A percentile compares a stretch with the other conserved stretches of the same genome.
Evolutionary conservation across 805 yeast genomes (phyloP).

Genomic region (Nakazawaea peltata): DNA sequence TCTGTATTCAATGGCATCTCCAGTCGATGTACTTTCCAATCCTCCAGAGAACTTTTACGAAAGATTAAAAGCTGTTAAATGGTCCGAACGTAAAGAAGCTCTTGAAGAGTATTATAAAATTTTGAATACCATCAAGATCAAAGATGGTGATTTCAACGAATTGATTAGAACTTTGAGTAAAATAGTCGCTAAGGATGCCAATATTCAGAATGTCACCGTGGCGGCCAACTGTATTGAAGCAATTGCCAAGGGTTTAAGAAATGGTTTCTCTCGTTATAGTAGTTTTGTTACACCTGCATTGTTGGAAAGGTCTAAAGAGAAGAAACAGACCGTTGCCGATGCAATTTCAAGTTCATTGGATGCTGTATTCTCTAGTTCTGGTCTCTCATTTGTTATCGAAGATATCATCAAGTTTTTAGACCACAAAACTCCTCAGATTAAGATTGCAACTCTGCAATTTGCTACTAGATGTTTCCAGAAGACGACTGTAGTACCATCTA

Average conservation of each 20-base stretch:
- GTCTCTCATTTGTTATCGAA: slow-evolving; percentile 49
- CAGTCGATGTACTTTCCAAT: slow-evolving; percentile 57
- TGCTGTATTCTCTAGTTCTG: slow-evolving; percentile 45
- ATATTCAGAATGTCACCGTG: slow-evolving; percentile 74
- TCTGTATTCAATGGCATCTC: slow-evolving; percentile 63
- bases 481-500: slow-evolving; percentile 39
- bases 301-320: slow-evolving; percentile 82
- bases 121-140: slow-evolving; percentile 45
- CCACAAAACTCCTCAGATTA: slow-evolving; percentile 80
- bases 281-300: slow-evolving; percentile 47
- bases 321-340: slow-evolving; percentile 69
- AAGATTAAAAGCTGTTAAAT: slow-evolving; percentile 53
- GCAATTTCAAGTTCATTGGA: slow-evolving; percentile 63
- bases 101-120: slow-evolving; percentile 54
- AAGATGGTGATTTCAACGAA: slow-evolving; percentile 55
- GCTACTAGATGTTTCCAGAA: slow-evolving; percentile 54
- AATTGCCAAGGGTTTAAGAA: slow-evolving; percentile 60
- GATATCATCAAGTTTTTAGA: slow-evolving; percentile 50
- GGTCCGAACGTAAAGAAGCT: slow-evolving; percentile 91
- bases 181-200: slow-evolving; percentile 72
- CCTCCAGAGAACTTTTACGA: slow-evolving; percentile 56
- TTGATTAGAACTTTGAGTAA: slow-evolving; percentile 59
- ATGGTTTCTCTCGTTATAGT: slow-evolving; percentile 47
- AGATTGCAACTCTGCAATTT: slow-evolving; percentile 60
- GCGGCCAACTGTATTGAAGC: slow-evolving; percentile 61